These are phyloP conservation scores for Cladosporium oxysporum DNA, from an alignment of 2,329 filamentous ascomycete species.

Conservation along the genomic window DNA sequence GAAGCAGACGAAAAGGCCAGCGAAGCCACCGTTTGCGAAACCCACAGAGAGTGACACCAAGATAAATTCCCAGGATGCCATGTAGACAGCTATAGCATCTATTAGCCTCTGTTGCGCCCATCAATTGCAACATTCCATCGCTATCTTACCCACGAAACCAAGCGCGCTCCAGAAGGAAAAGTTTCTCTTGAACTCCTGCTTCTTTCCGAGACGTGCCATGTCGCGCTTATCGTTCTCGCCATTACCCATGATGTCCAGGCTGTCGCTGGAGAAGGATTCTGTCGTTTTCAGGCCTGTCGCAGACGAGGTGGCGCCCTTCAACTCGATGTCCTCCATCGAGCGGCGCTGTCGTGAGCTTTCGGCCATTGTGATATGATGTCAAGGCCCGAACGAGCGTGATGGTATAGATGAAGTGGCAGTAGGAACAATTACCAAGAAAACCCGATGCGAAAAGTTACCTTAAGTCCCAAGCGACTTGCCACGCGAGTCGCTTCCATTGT, in stretches of 20 bases:
- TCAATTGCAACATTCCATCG: too few species aligned
- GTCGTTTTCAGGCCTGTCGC: background rate
- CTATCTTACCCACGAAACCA: conserved; percentile 32
- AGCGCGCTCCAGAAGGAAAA: conserved; percentile 33
- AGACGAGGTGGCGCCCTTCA: conserved; percentile 5
- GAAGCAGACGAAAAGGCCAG: conserved; percentile 38
- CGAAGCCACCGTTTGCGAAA: conserved; percentile 37
- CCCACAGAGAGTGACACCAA: conserved; percentile 34
- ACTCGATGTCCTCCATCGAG: conserved; percentile 9
- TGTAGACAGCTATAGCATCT: conserved; percentile 27
- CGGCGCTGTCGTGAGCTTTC: conserved; percentile 6
- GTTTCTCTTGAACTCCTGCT: conserved; percentile 33
- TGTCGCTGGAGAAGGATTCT: conserved; percentile 2
- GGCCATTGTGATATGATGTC: background rate
- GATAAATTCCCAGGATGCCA: conserved; percentile 37
- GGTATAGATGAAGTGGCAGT: background rate
- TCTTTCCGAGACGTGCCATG: conserved; percentile 36
- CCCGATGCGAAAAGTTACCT: conserved; percentile 4
- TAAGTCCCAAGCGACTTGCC: conserved; percentile 14
- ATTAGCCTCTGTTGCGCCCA: background rate
- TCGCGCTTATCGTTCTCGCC: conserved; percentile 23
- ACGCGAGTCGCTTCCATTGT: conserved; percentile 16
- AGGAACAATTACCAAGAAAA: conserved; percentile 1
- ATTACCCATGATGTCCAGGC: conserved; percentile 7
- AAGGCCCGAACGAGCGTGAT: background rate